Base-by-base conservation (phyloP, 495 filamentous ascomycete genomes). In the Xylaria palmicola region DNA sequence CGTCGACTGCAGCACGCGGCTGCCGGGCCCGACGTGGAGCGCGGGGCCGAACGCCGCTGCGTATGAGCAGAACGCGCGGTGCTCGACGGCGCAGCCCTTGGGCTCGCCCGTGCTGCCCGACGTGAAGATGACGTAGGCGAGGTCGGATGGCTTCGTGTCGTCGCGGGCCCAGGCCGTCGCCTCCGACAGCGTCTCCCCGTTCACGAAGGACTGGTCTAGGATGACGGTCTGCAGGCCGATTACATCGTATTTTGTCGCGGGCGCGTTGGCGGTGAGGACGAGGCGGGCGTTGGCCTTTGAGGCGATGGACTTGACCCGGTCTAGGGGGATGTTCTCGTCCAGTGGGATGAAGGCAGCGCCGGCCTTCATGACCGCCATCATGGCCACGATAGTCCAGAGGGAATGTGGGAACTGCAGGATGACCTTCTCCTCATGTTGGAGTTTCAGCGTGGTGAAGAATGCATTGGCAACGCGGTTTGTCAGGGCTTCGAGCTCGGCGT, bases 61-160 rank as follows among this genome's bases (percentile, higher is more conserved):
- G 63, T 44, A 34, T 13, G 69, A 67, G 27, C 57, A 62, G 6
- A 74, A 49, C 17, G 71, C 65, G 51, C 62, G 54, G 5, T 75
- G 74, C 13, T 73, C 62, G 12, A 74, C 70, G 49, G 78, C 62
- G 34, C 79, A 62, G 20, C 73, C 6, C 47, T 59, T 48, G 66
- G 69, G 69, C 17, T 62, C 56, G 19, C 69, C 69, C 4, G 69
- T 68, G 15, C 40, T 64, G 40, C 69, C 69, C 13, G 75, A 72
- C 1, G 81, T 84, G 60, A 79, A 83, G 9, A 81, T 70, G 6
- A 83, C 73, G 62, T 80, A 86, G 9, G 66, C 71, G 6, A 66
- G 32, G 57, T 74, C 70, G 19, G 34, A 53, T 12, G 50, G 50
- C 13, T 22, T 24, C 1, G 32, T 20, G 56, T 56, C 22, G 6